Conservation (phyloP, 768 basidiomycete species). For the Calvatia gigantea region DNA sequence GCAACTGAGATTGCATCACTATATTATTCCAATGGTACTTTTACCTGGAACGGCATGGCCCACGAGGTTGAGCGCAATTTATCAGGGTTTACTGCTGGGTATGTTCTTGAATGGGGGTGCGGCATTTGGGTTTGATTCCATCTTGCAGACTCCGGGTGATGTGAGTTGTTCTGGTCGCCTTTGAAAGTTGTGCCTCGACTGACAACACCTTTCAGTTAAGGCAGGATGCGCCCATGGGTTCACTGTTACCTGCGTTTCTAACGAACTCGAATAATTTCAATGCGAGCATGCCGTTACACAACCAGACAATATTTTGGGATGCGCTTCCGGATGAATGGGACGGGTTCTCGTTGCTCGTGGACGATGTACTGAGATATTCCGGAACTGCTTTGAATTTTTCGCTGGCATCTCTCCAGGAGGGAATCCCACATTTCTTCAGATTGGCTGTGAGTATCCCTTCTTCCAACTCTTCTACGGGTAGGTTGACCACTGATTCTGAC, state of each 20-base stretch:
- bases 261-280: slow-evolving; percentile 75
- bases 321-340: slow-evolving; percentile 57
- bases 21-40: slow-evolving; percentile 70
- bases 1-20: slow-evolving; percentile 76
- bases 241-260: slow-evolving; percentile 64
- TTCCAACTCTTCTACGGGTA: neutral
- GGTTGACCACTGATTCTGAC: slow-evolving; percentile 7
- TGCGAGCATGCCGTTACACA: slow-evolving; percentile 44
- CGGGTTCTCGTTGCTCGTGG: slow-evolving; percentile 76
- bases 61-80: slow-evolving; percentile 73
- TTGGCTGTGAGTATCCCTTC: slow-evolving; percentile 56
- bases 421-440: slow-evolving; percentile 74
- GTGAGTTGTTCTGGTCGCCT: slow-evolving; percentile 35
- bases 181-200: no score
- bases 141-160: slow-evolving; percentile 70
- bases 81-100: slow-evolving; percentile 79
- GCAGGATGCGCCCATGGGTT: slow-evolving; percentile 68
- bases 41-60: slow-evolving; percentile 81
- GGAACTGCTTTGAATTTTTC: slow-evolving; percentile 70
- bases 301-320: slow-evolving; percentile 59
- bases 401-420: slow-evolving; percentile 54
- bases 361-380: slow-evolving; percentile 80
- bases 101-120: slow-evolving; percentile 79
- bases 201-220: slow-evolving; percentile 47
- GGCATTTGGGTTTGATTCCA: slow-evolving; percentile 76